Evolutionary conservation across 179 eudicot genomes (phyloP).

Genomic region (Nepenthes alata): DNA sequence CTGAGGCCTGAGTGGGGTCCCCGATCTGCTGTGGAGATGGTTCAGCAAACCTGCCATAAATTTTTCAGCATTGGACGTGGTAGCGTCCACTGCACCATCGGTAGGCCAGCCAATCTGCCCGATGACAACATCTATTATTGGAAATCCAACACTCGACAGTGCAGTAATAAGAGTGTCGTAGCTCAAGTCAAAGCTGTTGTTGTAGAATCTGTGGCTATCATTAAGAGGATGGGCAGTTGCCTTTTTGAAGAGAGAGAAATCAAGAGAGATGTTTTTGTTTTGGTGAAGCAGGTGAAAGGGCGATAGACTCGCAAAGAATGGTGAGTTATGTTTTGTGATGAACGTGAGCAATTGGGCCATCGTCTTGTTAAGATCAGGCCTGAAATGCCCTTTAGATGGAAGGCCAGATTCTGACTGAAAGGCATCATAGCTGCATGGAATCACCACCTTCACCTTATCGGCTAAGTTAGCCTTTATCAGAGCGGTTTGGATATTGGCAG

Average conservation of each 20-base stretch:
- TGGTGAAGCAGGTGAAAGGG: conserved; percentile 58
- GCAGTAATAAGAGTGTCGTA: conserved; percentile 55
- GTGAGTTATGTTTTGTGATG: conserved; percentile 48
- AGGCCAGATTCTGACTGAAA: conserved; percentile 46
- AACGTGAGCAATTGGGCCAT: conserved; percentile 60
- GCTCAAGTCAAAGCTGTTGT: conserved; percentile 55
- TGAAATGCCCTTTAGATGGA: conserved; percentile 65
- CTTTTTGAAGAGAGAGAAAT: conserved; percentile 54
- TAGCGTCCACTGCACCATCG: conserved; percentile 64
- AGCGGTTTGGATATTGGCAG: conserved; percentile 65
- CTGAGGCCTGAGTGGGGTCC: conserved; percentile 61
- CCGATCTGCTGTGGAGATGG: conserved; percentile 40
- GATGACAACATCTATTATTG: conserved; percentile 44
- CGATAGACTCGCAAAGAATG: conserved; percentile 49
- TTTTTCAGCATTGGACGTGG: conserved; percentile 44
- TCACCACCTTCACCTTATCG: conserved; percentile 46
- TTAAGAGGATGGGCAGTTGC: conserved; percentile 40
- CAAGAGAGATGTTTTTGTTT: conserved; percentile 56
- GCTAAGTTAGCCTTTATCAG: conserved; percentile 48
- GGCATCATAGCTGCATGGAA: conserved; percentile 76
- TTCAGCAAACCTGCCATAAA: conserved; percentile 49
- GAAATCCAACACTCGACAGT: conserved; percentile 42
- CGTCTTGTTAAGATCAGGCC: conserved; percentile 66
- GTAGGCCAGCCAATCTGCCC: conserved; percentile 90
- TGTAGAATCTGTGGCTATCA: conserved; percentile 44